Percentiles rank a stretch among this genome's conserved stretches.
These are phyloP conservation scores for Boletus speciosus DNA, from an alignment of 768 basidiomycete genomes.

Conservation along the genomic window DNA sequence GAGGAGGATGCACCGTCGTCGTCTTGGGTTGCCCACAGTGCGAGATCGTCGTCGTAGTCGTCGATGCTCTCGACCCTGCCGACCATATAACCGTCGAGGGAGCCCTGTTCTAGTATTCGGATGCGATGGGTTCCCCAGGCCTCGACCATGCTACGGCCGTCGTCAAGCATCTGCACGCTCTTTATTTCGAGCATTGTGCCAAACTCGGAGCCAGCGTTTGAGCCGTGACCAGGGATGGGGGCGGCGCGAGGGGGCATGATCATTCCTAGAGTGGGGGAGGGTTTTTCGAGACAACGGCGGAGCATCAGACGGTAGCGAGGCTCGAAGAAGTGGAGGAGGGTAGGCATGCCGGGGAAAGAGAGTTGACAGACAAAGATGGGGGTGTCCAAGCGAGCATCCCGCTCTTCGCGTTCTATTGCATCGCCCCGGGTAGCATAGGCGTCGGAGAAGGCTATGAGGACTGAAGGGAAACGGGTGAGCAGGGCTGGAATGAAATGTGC, in stretches of 20 bases:
- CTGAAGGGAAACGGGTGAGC: constrained; percentile 33
- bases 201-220: constrained; percentile 45
- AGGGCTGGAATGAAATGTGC: constrained; percentile 6
- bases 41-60: constrained; percentile 35
- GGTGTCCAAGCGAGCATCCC: constrained; percentile 74
- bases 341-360: constrained; percentile 89
- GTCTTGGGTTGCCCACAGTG: constrained; percentile 23
- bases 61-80: constrained; percentile 66
- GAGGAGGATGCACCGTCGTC: constrained; percentile 10
- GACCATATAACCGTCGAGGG: constrained; percentile 87
- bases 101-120: constrained; percentile 78
- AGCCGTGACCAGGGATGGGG: constrained; percentile 19
- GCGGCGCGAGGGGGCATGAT: constrained; percentile 62
- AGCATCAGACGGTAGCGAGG: constrained; percentile 96
- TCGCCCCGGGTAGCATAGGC: constrained; percentile 61
- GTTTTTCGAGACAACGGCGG: constrained; percentile 82
- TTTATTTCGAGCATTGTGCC: constrained; percentile 93
- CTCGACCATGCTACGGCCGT: constrained; percentile 87
- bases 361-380: constrained; percentile 91
- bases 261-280: constrained; percentile 87
- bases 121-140: constrained; percentile 72
- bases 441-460: constrained; percentile 66
- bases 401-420: constrained; percentile 71
- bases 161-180: constrained; percentile 80
- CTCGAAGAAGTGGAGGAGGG: constrained; percentile 89